phyloP scores from a whole-genome alignment of 345 rosid species.

The Psidium friedrichsthalianum region DNA sequence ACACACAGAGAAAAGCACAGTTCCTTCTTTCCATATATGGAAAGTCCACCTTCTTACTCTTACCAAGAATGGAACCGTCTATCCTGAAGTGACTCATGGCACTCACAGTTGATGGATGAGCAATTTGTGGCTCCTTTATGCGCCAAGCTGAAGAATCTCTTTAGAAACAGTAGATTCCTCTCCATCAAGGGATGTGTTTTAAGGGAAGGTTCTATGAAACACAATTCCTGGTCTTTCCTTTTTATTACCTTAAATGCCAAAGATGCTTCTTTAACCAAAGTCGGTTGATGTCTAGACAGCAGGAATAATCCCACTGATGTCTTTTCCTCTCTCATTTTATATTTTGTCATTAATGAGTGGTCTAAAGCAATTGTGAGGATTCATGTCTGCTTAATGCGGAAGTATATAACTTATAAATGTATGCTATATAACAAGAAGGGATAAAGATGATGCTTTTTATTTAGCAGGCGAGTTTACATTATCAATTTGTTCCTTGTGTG shows the following conservation, averaged over 20 bases:
- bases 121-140: slow-evolving; percentile 5
- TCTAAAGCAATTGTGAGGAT: neutral
- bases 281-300: neutral
- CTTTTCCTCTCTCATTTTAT: neutral
- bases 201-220: slow-evolving; percentile 3
- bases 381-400: neutral
- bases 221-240: neutral
- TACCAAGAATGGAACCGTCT: neutral
- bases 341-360: neutral
- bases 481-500: neutral
- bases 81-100: slow-evolving; percentile 2
- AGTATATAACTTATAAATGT: neutral
- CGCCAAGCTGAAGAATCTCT: slow-evolving; percentile 6
- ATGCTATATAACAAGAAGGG: neutral
- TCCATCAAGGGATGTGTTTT: neutral
- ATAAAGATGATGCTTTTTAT: neutral
- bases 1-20: neutral
- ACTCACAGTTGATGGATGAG: neutral
- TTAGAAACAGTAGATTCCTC: neutral
- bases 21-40: slow-evolving; percentile 2
- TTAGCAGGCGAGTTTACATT: neutral
- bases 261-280: slow-evolving; percentile 5
- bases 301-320: neutral
- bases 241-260: slow-evolving; percentile 7
- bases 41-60: slow-evolving; percentile 3